A percentile compares a stretch with the other conserved stretches of the same genome.
Conservation (phyloP, 306 rosid species). For the Datisca glomerata region DNA sequence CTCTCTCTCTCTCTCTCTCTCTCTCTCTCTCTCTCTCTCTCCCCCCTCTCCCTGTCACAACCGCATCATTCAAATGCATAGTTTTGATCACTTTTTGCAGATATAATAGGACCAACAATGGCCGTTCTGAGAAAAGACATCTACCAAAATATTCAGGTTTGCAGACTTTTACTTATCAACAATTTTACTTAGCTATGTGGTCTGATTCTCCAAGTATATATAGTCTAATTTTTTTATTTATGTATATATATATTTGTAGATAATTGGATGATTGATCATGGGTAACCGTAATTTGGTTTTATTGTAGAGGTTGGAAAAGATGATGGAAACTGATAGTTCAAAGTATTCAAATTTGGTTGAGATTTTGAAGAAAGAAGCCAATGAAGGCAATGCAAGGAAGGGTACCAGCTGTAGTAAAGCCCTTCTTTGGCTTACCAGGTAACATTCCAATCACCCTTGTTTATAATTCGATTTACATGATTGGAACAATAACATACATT, state of each 20-base stretch:
- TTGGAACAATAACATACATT: too few species aligned
- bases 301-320: constrained; percentile 43
- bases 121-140: constrained; percentile 64
- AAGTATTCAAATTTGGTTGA: constrained; percentile 46
- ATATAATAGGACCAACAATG: constrained; percentile 80
- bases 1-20: neutral
- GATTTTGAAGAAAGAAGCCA: constrained; percentile 48
- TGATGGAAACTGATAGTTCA: constrained; percentile 35
- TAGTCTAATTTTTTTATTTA: too few species aligned
- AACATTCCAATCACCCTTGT: too few species aligned
- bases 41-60: neutral
- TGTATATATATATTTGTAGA: neutral
- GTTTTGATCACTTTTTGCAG: constrained; percentile 28
- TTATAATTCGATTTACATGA: too few species aligned
- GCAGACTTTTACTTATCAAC: neutral
- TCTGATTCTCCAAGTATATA: too few species aligned
- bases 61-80: constrained; percentile 4
- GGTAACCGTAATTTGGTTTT: neutral
- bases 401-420: constrained; percentile 43
- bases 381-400: constrained; percentile 32
- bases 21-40: constrained; percentile 1
- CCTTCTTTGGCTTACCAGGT: constrained; percentile 75
- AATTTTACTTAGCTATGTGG: too few species aligned
- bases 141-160: constrained; percentile 55
- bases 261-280: neutral